These are phyloP conservation scores for Triangularia verruculosa DNA, from an alignment of 2,329 filamentous ascomycete species.

Conservation along the genomic window DNA sequence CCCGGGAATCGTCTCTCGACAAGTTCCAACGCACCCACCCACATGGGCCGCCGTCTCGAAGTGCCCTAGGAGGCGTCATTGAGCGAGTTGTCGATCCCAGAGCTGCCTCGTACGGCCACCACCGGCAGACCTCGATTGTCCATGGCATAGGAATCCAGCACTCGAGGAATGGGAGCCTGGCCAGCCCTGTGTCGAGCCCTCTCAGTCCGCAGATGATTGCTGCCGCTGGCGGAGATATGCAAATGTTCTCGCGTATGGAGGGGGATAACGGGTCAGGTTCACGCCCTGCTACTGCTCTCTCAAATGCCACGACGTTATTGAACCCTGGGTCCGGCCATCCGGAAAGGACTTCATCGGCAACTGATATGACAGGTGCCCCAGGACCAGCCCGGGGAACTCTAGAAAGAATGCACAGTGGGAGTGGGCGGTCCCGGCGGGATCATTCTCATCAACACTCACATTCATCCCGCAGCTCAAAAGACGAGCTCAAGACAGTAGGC, in stretches of 20 bases:
- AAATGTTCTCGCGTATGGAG: slow-evolving; percentile 46
- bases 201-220: slow-evolving; percentile 84
- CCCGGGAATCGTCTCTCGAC: slow-evolving; percentile 58
- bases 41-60: slow-evolving; percentile 43
- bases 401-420: slow-evolving; percentile 62
- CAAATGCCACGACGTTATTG: slow-evolving; percentile 38
- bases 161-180: slow-evolving; percentile 81
- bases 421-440: slow-evolving; percentile 63
- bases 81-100: slow-evolving; percentile 58
- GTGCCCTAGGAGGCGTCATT: slow-evolving; percentile 41
- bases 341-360: slow-evolving; percentile 49
- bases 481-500: slow-evolving; percentile 88
- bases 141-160: slow-evolving; percentile 81
- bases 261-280: slow-evolving; percentile 39
- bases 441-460: slow-evolving; percentile 68
- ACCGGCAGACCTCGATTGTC: slow-evolving; percentile 94
- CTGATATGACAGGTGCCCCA: slow-evolving; percentile 38
- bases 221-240: slow-evolving; percentile 53
- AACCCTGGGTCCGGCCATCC: slow-evolving; percentile 31
- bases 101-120: slow-evolving; percentile 69
- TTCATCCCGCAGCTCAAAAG: slow-evolving; percentile 65
- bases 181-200: slow-evolving; percentile 76
- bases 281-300: slow-evolving; percentile 48
- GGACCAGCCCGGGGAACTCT: slow-evolving; percentile 50
- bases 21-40: slow-evolving; percentile 42